Conservation (phyloP, 192 early-diverging fungal genomes). For the Coemansia sp. region DNA sequence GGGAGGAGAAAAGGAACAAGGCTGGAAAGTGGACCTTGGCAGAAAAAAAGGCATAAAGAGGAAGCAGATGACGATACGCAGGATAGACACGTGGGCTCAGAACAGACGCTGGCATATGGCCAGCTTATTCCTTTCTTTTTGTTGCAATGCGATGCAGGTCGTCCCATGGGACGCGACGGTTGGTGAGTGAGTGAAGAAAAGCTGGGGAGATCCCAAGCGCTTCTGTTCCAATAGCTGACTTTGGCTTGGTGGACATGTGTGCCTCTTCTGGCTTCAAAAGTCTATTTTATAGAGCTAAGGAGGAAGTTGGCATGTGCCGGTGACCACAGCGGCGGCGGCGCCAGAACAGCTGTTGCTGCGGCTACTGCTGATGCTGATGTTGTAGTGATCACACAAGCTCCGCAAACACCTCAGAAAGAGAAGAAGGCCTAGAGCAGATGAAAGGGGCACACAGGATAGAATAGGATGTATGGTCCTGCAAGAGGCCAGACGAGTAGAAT, state of each 20-base stretch:
- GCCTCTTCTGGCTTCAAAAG: not conserved
- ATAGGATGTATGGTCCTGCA: not conserved
- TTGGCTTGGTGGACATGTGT: not conserved
- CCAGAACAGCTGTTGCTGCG: not conserved
- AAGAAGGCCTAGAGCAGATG: too few species aligned
- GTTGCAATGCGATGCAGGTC: conserved; percentile 8
- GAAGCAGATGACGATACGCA: not conserved
- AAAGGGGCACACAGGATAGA: too few species aligned
- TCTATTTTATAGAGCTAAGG: conserved; percentile 1
- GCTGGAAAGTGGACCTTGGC: too few species aligned
- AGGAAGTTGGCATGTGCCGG: not conserved
- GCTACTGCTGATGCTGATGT: not conserved
- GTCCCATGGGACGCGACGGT: not conserved
- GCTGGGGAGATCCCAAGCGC: conserved; percentile 1
- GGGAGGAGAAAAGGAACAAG: too few species aligned
- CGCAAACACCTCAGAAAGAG: too few species aligned
- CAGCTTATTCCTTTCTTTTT: not conserved
- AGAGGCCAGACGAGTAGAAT: not conserved
- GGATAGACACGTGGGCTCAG: conserved; percentile 8
- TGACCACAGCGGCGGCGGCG: not conserved
- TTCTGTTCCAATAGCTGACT: conserved; percentile 5
- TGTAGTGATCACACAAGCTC: not conserved
- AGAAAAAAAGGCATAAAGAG: not conserved
- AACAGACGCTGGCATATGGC: conserved; percentile 3
- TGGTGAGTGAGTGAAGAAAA: not conserved